Conservation (phyloP, 805 yeast genomes). For the Lipomyces orientalis region DNA sequence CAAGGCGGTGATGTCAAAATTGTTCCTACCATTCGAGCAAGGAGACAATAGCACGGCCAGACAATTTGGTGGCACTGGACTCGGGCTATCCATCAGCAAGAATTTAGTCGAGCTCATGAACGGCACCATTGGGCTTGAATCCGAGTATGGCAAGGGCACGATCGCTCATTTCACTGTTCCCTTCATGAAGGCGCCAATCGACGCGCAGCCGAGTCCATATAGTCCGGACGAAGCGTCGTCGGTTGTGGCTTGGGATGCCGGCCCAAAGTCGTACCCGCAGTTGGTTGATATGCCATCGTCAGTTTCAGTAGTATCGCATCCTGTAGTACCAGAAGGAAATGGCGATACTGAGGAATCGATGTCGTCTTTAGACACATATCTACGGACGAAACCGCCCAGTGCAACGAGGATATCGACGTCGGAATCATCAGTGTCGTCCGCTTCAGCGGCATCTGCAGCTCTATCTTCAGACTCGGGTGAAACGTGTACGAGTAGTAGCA, state of each 20-base stretch:
- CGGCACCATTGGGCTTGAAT: slow-evolving; percentile 54
- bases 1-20: slow-evolving; percentile 50
- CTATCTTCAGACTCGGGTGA: background rate
- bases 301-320: background rate
- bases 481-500: background rate
- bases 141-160: slow-evolving; percentile 55
- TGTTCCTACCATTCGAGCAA: slow-evolving; percentile 60
- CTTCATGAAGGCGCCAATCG: slow-evolving; percentile 26
- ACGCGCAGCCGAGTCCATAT: slow-evolving; percentile 40
- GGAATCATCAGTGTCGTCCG: background rate
- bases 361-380: background rate
- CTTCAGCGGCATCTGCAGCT: background rate
- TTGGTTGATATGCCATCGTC: background rate
- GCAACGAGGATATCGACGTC: background rate
- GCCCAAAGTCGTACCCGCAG: background rate
- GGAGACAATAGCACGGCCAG: slow-evolving; percentile 62
- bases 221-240: slow-evolving; percentile 3
- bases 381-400: background rate
- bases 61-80: slow-evolving; percentile 59
- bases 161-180: slow-evolving; percentile 51
- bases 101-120: slow-evolving; percentile 57
- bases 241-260: slow-evolving; percentile 19
- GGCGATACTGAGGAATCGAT: background rate
- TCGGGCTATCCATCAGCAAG: slow-evolving; percentile 57
- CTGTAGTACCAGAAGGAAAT: background rate